Percentiles rank a stretch among this genome's conserved stretches.
These are phyloP conservation scores for Rhipidocladum racemiflorum DNA, from an alignment of 176 grass and related monocot genomes.

Conservation along the genomic window DNA sequence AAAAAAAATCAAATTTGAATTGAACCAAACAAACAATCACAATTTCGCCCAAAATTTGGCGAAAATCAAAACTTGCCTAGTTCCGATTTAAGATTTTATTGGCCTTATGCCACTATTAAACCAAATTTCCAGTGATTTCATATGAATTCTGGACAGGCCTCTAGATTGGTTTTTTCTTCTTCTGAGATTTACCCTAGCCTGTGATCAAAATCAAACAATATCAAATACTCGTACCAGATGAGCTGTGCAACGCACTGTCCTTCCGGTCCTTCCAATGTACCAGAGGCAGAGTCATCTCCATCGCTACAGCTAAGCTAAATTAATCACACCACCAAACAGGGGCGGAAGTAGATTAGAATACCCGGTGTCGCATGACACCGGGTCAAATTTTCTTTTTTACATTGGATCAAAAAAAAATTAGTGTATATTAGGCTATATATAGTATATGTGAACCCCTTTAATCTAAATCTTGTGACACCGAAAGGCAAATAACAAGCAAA, in stretches of 20 bases:
- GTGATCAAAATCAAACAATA: neutral
- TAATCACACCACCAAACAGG: neutral
- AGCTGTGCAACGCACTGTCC: neutral
- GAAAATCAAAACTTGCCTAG: neutral
- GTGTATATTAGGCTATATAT: no score
- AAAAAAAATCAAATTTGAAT: neutral
- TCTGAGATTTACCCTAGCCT: neutral
- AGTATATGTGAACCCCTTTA: no score
- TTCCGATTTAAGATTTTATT: neutral
- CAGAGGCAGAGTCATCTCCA: neutral
- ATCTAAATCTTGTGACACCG: no score
- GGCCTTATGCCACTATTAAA: neutral
- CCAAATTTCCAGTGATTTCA: neutral
- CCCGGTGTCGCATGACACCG: no score
- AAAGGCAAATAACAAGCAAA: no score
- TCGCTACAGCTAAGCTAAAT: neutral
- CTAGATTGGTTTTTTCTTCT: no score
- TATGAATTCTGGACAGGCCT: no score
- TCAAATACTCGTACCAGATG: neutral
- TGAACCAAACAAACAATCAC: neutral
- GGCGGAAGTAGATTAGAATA: no score
- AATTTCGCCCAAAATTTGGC: neutral
- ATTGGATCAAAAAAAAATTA: no score
- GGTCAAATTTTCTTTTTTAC: no score
- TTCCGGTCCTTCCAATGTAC: neutral